Base-by-base conservation (phyloP, 2,329 filamentous ascomycete species). In the Beauveria medogensis region DNA sequence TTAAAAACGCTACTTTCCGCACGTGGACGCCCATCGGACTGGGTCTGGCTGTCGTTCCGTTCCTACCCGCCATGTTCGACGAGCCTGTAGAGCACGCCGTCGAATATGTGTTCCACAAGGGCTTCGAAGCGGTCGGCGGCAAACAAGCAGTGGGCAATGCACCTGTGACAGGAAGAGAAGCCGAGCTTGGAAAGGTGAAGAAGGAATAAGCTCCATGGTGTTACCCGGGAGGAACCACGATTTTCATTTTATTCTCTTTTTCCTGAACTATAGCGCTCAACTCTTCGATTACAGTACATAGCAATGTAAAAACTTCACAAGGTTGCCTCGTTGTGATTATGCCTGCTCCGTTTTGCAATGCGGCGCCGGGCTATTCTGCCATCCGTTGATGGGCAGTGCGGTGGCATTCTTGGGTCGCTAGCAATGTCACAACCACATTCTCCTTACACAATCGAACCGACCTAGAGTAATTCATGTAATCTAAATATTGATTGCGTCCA, bases 11-110 rank as follows among this genome's bases (percentile, higher is more conserved):
- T 62, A 84, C 77, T 5, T 62, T 97, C 26, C 80, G 93, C 67
- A 94, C 91, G 0, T 99, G 90, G 88, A 89, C 83, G 0, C 94
- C 94, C 0, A 96, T 99, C 63, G 94, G 94, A 2, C 83, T 96
- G 68, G 85, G 92, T 3, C 72, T 92, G 40, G 77, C 86, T 0
- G 80, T 91, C 9, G 92, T 97, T 9, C 93, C 92, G 0, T 89
- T 92, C 72, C 74, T 97, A 61, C 93, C 92, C 0, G 86, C 82
- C 62, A 75, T 96, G 60, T 97, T 97, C 67, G 92, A 99, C 69
- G 83, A 96, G 72, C 93, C 94, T 0, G 91, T 99, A 7, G 94
- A 97, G 75, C 83, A 91, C 64, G 91, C 90, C 0, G 91, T 96
- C 0, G 92, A 97, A 70, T 97, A 88, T 88, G 73, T 82, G 3